Base-by-base conservation (phyloP, 2,329 filamentous ascomycete genomes). In the Fusarium burgessii region DNA sequence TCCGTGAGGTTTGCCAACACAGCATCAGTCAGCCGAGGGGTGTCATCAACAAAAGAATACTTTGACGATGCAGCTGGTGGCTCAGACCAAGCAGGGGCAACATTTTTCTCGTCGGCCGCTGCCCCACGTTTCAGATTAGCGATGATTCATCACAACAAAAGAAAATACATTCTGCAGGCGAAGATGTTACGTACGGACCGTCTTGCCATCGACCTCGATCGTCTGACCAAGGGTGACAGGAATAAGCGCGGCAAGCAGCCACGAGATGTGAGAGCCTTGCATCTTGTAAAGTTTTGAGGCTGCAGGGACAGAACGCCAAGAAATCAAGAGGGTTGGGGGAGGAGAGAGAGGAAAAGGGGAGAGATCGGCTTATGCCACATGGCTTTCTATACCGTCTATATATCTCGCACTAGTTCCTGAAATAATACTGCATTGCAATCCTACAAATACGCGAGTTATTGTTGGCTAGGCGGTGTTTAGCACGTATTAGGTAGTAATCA, bases 1-100 rank as follows among this genome's bases (percentile, higher is more conserved):
- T 72, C 63, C 4, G 79, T 78, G 5, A 82, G 72, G 50, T 79
- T 78, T 43, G 72, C 68, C 27, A 83, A 68, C 4, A 78, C 76
- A 10, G 71, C 73, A 27, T 82, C 77, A 3, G 81, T 83, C 57
- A 83, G 71, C 56, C 82, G 78, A 23, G 78, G 68, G 17, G 62
- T 63, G 43, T 80, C 77, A 55, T 63, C 68, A 20, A 57, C 58
- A 36, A 63, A 45, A 1, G 62, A 52, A 50, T 59, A 46, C 45
- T 27, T 71, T 1, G 68, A 68, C 2, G 63, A 50, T 6, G 58
- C 40, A 42, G 29, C 29, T 6, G 49, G 27, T 23, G 67, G 32
- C 45, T 54, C 27, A 10, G 47, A 43, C 68, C 59, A 68, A 12
- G 71, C 76, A 25, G 74, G 77, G 33, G 71, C 66, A 42, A 79